Evolutionary conservation across 192 early-diverging fungal genomes (phyloP).

Genomic region (Coemansia sp.): DNA sequence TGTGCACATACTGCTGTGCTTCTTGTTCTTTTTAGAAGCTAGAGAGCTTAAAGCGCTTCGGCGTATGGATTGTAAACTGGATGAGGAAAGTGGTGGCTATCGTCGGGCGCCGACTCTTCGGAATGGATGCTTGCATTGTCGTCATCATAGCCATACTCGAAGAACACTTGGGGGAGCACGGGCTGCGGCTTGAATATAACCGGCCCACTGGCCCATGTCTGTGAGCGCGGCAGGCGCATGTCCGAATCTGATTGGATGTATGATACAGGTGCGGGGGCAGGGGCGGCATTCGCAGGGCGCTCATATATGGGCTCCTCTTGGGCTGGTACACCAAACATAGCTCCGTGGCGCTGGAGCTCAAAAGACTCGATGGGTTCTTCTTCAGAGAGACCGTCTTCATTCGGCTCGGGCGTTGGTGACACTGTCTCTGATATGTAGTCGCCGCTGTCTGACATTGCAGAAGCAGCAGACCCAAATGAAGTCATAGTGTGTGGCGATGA

Average conservation of each 20-base stretch:
- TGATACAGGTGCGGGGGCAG: too few species aligned
- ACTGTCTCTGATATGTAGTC: conserved; percentile 6
- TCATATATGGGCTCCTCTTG: too few species aligned
- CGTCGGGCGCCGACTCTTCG: not conserved
- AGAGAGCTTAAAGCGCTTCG: too few species aligned
- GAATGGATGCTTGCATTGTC: conserved; percentile 21
- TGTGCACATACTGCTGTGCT: too few species aligned
- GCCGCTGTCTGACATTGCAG: not conserved
- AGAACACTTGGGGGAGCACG: conserved; percentile 24
- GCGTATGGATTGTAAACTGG: too few species aligned
- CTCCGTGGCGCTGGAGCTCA: not conserved
- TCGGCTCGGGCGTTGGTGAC: not conserved
- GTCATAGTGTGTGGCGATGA: conserved; percentile 38
- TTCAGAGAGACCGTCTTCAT: conserved; percentile 6
- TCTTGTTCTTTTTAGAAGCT: too few species aligned
- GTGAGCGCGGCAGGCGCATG: not conserved
- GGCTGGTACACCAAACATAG: too few species aligned
- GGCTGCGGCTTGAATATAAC: conserved; percentile 23
- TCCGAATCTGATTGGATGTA: too few species aligned
- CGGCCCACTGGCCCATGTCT: not conserved
- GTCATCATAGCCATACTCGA: conserved; percentile 11
- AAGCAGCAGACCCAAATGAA: not conserved
- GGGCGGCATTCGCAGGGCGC: too few species aligned
- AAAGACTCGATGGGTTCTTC: conserved; percentile 7
- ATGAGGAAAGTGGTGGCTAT: too few species aligned